Conservation (phyloP, 2,329 filamentous ascomycete genomes). For the Arachnomyces sp. region DNA sequence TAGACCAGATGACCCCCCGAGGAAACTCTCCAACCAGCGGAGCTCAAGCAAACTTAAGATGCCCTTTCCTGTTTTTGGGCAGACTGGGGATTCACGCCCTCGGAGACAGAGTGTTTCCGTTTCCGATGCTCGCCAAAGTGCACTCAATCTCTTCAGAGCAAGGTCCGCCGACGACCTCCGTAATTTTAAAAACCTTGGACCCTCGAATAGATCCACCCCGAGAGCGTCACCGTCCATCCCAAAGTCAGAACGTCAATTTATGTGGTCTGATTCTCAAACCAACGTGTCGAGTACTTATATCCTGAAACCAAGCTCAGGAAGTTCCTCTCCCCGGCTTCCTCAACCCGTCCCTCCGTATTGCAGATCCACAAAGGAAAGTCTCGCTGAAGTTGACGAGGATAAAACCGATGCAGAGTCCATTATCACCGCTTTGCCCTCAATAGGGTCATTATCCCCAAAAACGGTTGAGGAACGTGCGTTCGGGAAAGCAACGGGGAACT, state of each 20-base stretch:
- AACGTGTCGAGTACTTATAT: slow-evolving; percentile 24
- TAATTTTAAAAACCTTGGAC: neutral
- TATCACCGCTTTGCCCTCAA: slow-evolving; percentile 23
- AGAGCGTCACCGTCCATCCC: too few species aligned
- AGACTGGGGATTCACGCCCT: too few species aligned
- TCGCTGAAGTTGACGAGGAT: slow-evolving; percentile 6
- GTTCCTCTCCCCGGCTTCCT: slow-evolving; percentile 19
- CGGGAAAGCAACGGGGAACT: neutral
- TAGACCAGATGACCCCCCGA: slow-evolving; percentile 17
- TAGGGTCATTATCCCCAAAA: slow-evolving; percentile 8
- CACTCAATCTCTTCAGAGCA: slow-evolving; percentile 24
- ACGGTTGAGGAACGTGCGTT: neutral
- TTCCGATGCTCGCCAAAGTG: slow-evolving; percentile 6
- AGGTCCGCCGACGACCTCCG: slow-evolving; percentile 16
- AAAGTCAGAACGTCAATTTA: slow-evolving; percentile 19
- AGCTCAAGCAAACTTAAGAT: too few species aligned
- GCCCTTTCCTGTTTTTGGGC: too few species aligned
- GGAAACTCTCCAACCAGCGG: too few species aligned
- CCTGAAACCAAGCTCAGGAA: slow-evolving; percentile 20
- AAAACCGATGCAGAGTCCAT: slow-evolving; percentile 13
- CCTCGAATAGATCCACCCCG: too few species aligned
- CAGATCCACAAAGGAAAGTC: slow-evolving; percentile 18
- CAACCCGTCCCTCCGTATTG: slow-evolving; percentile 23
- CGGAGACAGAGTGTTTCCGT: too few species aligned
- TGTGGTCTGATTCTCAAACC: slow-evolving; percentile 22